Base-by-base conservation (phyloP, 2,329 filamentous ascomycete species). In the Diplodia corticola region DNA sequence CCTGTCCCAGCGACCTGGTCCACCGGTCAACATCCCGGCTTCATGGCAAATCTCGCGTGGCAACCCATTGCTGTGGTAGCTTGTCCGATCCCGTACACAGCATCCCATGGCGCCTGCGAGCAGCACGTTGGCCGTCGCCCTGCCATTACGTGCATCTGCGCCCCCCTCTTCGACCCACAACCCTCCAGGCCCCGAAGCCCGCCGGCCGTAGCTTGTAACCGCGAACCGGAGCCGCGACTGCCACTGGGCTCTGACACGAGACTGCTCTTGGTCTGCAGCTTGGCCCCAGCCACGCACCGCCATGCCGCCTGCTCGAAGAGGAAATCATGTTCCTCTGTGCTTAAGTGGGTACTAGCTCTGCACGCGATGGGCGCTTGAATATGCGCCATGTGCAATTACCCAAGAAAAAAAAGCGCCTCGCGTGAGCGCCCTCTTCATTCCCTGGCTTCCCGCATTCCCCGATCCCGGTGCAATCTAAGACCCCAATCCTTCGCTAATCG, bases 21-120 rank as follows among this genome's bases (percentile, higher is more conserved):
- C 20, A 24, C 57, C 30, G 46, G 51, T 35, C 49, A 28, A 6
- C 37, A 57, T 59, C 51, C 59, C 67, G 63, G 35, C 22, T 28
- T 54, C 44, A 48, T 59, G 64, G 64, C 64, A 30, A 59, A 59
- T 54, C 49, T 67, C 67, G 64, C 67, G 67, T 68, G 67, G 64
- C 64, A 64, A 67, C 51, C 67, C 67, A 67, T 59, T 49, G 44
- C 28, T 40, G 33, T 57, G 67, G 67, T 53, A 67, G 49, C 65
- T 28, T 49, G 55, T 33, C 44, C 55, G 49, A 67, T 63, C 50
- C 44, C 54, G 37, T 64, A 15, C 48, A 63, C 49, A 22, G 50
- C 63, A 64, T 50, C 50, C 35, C 12, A 54, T 55, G 63, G 63
- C 63, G 63, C 50, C 50, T 64, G 57, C 63, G 46, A 51, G 50